phyloP scores from a whole-genome alignment of 169 alveolate species.

The Besnoitia besnoiti region DNA sequence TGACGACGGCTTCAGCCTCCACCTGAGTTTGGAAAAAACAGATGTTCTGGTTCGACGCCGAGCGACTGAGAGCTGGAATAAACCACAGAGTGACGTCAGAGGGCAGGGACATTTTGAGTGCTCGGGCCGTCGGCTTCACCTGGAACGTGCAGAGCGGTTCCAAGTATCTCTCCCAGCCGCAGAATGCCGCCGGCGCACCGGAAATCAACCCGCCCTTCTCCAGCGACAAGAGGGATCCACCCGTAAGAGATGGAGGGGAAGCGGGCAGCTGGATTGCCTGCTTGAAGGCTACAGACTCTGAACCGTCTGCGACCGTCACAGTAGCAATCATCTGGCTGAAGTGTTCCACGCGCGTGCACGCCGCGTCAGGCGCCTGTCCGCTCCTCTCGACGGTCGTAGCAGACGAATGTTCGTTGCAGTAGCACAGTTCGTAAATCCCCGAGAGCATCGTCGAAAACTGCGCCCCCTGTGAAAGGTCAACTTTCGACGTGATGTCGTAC shows the following conservation, averaged over 20 bases:
- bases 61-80: no score
- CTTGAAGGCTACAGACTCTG: not conserved
- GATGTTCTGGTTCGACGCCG: no score
- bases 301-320: not conserved
- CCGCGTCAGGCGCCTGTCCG: not conserved
- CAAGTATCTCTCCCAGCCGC: conserved; percentile 1
- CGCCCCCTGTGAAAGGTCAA: not conserved
- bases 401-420: not conserved
- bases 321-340: not conserved
- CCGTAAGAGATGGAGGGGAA: not conserved
- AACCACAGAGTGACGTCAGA: no score
- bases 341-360: not conserved
- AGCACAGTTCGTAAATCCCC: conserved; percentile 32
- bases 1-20: no score
- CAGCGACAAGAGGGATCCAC: not conserved
- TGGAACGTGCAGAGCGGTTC: no score
- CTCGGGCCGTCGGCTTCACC: no score
- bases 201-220: not conserved
- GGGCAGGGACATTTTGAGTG: no score
- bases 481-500: not conserved
- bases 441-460: not conserved
- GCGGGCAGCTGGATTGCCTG: not conserved
- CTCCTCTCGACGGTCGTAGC: not conserved
- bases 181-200: not conserved
- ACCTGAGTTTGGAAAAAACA: no score